Evolutionary conservation across 495 filamentous ascomycete genomes (phyloP).

Genomic region (Talaromyces ruber): DNA sequence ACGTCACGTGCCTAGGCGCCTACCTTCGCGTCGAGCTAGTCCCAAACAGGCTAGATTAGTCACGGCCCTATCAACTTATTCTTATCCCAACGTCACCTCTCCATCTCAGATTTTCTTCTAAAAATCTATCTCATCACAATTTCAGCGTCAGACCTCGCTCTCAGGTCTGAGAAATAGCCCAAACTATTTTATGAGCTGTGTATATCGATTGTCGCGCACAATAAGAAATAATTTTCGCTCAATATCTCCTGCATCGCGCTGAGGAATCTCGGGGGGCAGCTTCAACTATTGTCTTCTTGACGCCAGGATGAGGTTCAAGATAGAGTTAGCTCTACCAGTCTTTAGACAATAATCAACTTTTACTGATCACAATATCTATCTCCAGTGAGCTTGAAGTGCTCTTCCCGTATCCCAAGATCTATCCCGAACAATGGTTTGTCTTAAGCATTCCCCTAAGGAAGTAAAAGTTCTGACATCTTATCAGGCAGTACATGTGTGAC

Average conservation of each 20-base stretch:
- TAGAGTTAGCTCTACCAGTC: slow-evolving; percentile 54
- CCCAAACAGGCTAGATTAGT: neutral
- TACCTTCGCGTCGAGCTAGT: neutral
- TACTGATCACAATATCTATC: neutral
- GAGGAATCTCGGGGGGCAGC: slow-evolving; percentile 1
- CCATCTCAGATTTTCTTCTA: neutral
- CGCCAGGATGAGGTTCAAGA: slow-evolving; percentile 87
- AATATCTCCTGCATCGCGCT: neutral
- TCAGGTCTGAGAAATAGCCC: neutral
- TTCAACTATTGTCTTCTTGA: slow-evolving; percentile 6
- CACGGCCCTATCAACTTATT: neutral
- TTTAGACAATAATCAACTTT: slow-evolving; percentile 5
- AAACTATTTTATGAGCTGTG: neutral
- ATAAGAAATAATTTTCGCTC: too few species aligned
- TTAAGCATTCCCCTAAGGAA: neutral
- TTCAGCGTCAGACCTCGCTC: neutral
- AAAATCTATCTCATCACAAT: neutral
- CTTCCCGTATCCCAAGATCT: slow-evolving; percentile 95
- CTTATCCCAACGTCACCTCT: neutral
- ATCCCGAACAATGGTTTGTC: slow-evolving; percentile 87
- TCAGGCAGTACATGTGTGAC: slow-evolving; percentile 82
- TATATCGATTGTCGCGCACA: neutral
- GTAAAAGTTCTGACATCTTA: slow-evolving; percentile 12
- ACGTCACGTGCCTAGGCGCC: slow-evolving; percentile 33
- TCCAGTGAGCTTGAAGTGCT: slow-evolving; percentile 81